Evolutionary conservation across 805 yeast genomes (phyloP).

Genomic region (Metschnikowia gruessii): DNA sequence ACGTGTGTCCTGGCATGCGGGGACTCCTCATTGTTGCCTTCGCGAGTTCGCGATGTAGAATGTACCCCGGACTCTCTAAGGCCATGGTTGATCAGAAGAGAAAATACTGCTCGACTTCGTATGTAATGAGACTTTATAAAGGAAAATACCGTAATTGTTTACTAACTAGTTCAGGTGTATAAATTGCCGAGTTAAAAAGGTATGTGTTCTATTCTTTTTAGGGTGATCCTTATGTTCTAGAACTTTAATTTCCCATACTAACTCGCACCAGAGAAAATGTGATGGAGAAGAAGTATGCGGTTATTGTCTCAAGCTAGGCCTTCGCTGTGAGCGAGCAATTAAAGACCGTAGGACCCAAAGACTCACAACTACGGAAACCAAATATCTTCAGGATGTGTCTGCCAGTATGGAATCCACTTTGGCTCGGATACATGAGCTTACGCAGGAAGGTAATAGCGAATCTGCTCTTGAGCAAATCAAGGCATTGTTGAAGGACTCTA

Average conservation of each 20-base stretch:
- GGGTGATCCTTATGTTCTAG: not conserved
- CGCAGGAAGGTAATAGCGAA: constrained; percentile 1
- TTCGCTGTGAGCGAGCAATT: constrained; percentile 13
- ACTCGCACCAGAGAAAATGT: constrained; percentile 13
- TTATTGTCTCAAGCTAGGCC: constrained; percentile 9
- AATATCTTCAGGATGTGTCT: constrained; percentile 9
- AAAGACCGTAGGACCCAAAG: constrained; percentile 14
- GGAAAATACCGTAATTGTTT: not conserved
- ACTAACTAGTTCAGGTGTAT: constrained; percentile 11
- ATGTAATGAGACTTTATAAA: constrained; percentile 4
- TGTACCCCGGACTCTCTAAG: constrained; percentile 1
- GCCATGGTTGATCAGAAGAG: constrained; percentile 5
- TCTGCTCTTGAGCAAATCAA: constrained; percentile 5
- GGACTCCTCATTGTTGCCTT: too few relatives aligned
- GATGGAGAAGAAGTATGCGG: constrained; percentile 15
- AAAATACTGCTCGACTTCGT: constrained; percentile 16
- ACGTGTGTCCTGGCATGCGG: not conserved
- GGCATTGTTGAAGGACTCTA: not conserved
- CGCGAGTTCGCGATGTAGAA: too few relatives aligned
- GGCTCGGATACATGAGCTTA: constrained; percentile 9
- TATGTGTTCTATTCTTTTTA: constrained; percentile 1
- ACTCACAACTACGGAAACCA: constrained; percentile 8
- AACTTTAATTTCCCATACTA: not conserved
- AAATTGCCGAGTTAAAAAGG: constrained; percentile 18
- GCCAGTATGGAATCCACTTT: constrained; percentile 10